Base-by-base conservation (phyloP, 2,329 filamentous ascomycete species). In the Fusarium floridanum region DNA sequence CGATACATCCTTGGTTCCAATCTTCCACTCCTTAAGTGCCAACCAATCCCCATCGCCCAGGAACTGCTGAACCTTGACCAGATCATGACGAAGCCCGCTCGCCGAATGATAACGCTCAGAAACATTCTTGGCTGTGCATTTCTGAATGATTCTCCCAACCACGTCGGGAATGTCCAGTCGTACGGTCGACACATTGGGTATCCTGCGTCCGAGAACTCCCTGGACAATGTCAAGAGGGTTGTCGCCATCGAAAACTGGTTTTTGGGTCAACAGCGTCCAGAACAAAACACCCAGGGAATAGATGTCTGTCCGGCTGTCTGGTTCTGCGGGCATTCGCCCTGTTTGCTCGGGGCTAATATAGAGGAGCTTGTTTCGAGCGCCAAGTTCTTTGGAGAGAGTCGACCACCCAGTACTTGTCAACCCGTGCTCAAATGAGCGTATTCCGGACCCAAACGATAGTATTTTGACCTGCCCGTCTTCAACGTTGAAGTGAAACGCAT, bases 311-410 rank as follows among this genome's bases (percentile, higher is more conserved):
- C 96, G 90, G 50, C 90, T 94, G 83, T 98, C 96, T 2, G 96
- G 96, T 81, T 98, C 95, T 5, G 94, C 95, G 4, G 95, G 94
- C 89, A 98, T 93, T 22, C 96, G 92, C 16, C 96, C 96, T 3
- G 96, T 98, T 85, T 98, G 96, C 81, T 98, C 96, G 0, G 96
- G 95, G 56, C 95, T 96, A 80, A 98, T 97, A 80, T 95, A 98
- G 61, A 95, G 91, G 22, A 98, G 86, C 83, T 97, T 98, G 80
- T 95, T 92, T 83, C 95, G 95, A 45, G 95, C 94, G 3, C 95
- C 95, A 9, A 95, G 84, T 81, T 98, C 94, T 69, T 93, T 92
- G 14, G 94, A 96, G 11, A 98, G 84, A 1, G 90, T 89, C 12
- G 93, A 94, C 96, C 96, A 98, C 37, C 95, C 95, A 22, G 93